Conservation (phyloP, 116 monocot species). For the Phalaenopsis hybrid region DNA sequence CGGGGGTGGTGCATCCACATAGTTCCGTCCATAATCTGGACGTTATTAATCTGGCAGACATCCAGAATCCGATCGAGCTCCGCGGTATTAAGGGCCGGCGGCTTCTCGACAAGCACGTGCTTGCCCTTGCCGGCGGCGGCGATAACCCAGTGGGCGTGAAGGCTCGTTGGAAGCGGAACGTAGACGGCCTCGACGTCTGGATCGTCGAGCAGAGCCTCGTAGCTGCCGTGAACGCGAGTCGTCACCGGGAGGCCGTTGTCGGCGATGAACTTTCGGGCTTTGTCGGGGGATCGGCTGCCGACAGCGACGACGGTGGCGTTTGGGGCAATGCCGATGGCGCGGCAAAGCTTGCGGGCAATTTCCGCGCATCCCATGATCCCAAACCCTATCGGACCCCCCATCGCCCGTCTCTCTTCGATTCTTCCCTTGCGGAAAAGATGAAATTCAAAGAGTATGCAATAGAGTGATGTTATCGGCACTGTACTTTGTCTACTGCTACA, state of each 20-base stretch:
- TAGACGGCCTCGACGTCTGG: constrained; percentile 69
- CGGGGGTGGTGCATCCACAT: constrained; percentile 97
- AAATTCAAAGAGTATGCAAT: no score
- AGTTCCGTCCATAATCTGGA: constrained; percentile 87
- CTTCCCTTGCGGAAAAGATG: no score
- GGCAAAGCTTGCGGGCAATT: constrained; percentile 65
- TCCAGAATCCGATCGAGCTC: constrained; percentile 68
- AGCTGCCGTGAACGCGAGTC: constrained; percentile 41
- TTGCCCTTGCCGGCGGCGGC: constrained; percentile 65
- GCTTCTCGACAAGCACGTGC: constrained; percentile 92
- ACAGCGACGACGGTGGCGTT: constrained; percentile 56
- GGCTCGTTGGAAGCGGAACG: constrained; percentile 76
- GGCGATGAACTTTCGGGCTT: constrained; percentile 52
- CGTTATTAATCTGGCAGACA: constrained; percentile 42
- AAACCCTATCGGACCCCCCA: constrained; percentile 31
- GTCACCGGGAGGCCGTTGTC: constrained; percentile 35
- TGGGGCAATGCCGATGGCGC: constrained; percentile 54
- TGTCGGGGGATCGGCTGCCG: constrained; percentile 49
- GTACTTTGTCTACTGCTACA: no score
- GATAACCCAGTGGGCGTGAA: constrained; percentile 71
- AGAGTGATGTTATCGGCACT: no score
- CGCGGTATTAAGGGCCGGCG: constrained; percentile 44
- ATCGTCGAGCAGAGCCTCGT: constrained; percentile 67
- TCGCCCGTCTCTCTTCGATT: neutral
- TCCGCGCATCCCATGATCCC: constrained; percentile 78